Conservation (phyloP, 2,329 filamentous ascomycete genomes). For the Hymenoscyphus scutula region DNA sequence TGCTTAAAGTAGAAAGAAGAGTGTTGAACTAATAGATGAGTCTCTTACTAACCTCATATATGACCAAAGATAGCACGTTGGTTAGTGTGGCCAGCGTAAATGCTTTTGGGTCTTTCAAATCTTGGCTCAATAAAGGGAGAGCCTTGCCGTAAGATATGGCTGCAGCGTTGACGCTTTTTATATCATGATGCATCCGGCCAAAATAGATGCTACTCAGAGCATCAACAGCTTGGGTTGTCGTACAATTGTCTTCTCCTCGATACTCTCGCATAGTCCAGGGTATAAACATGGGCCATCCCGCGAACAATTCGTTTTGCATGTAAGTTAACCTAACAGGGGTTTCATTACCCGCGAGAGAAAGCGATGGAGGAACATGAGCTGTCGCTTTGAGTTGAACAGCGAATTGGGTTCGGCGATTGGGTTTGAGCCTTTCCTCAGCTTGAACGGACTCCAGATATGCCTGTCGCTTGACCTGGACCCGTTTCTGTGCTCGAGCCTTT, state of each 20-base stretch:
- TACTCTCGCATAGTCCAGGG: constrained; percentile 15
- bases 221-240: constrained; percentile 20
- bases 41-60: constrained; percentile 18
- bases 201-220: constrained; percentile 20
- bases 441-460: constrained; percentile 22
- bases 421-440: constrained; percentile 14
- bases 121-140: constrained; percentile 17
- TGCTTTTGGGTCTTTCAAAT: constrained; percentile 16
- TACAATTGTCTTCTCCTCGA: constrained; percentile 16
- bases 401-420: not conserved
- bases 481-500: constrained; percentile 20
- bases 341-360: constrained; percentile 7
- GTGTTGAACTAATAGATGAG: too few species aligned
- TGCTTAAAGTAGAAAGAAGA: not conserved
- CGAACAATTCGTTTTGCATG: constrained; percentile 16
- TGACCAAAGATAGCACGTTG: constrained; percentile 17
- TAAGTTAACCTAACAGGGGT: constrained; percentile 15
- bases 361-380: constrained; percentile 1
- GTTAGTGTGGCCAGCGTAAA: constrained; percentile 15
- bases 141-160: constrained; percentile 20
- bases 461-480: constrained; percentile 21
- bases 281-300: constrained; percentile 16
- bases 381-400: not conserved
- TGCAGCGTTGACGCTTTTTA: constrained; percentile 13
- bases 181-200: constrained; percentile 16